Base-by-base conservation (phyloP, 495 filamentous ascomycete species). In the Pseudevernia furfuracea region DNA sequence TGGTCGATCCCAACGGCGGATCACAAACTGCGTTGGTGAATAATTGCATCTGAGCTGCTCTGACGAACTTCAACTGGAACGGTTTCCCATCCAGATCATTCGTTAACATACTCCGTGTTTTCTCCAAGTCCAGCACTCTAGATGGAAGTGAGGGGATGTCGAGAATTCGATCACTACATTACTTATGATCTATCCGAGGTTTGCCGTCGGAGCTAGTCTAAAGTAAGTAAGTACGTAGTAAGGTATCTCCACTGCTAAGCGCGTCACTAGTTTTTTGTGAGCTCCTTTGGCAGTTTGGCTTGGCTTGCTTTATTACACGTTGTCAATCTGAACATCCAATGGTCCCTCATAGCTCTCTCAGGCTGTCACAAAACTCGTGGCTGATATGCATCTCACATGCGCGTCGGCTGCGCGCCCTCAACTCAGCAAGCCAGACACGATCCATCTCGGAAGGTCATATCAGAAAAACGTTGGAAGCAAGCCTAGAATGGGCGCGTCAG, bases 1-100 rank as follows among this genome's bases (percentile, higher is more conserved):
- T 88, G 12, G 87, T 77, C 71, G 90, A 87, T 8, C 85, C 88
- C 61, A 93, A 71, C 4, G 89, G 83, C 6, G 91, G 91, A 68
- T 85, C 77, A 58, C 79, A 83, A 10, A 80, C 77, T 12, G 86
- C 70, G 61, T 77, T 75, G 34, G 81, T 76, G 66, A 84, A 81
- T 64, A 85, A 67, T 53, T 71, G 69, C 76, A 80, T 80, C 64
- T 81, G 78, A 21, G 74, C 77, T 37, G 78, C 74, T 30, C 77
- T 71, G 21, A 73, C 69, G 63, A 79, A 80, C 52, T 68, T 67
- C 14, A 71, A 34, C 49, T 73, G 71, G 28, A 68, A 72, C 1
- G 71, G 70, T 53, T 71, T 70, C 32, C 62, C 69, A 41, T 57
- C 43, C 28, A 67, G 28, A 32, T 64, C 64, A 46, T 53, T 64